Base-by-base conservation (phyloP, 148 eudicot species). In the Amaranthus palmeri region DNA sequence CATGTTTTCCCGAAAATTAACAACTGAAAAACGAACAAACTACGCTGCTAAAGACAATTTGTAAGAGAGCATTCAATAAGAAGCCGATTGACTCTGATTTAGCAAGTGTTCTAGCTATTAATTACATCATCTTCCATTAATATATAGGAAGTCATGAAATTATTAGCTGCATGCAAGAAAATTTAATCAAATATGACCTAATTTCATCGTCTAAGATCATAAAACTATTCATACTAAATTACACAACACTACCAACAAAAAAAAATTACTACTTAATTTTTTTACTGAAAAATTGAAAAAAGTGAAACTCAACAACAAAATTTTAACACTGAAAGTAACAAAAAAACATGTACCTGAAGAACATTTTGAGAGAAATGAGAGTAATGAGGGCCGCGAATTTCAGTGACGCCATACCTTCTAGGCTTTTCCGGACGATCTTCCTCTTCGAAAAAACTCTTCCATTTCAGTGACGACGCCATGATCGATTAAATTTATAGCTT, bases 401-500 rank as follows among this genome's bases (percentile, higher is more conserved):
- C 98, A 5, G 98, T 95, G 69, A 95, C 88, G 6, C 98, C 98
- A 72, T 67, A 95, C 3, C 80, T 73, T 10, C 97, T 78, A 4
- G 98, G 97, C 83, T 95, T 95, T 61, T 95, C 98, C 0, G 97
- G 98, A 10, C 98, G 91, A 73, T 95, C 98, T 73, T 88, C 93
- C 18, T 95, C 90, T 77, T 93, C 96, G 62, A 10, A 65, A 80
- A 93, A 90, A 70, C 83, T 88, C 87, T 90, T 90, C 98, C 98
- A 93, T 61, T 85, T 60, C 77, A 65, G 41, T 18, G 76, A 86
- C 2, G 78, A 85, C 54, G 88, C 83, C 93, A 86, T 88, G 63
- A n/a, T 60, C 10, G 45, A 25, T 56, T 45, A 8, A 56, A 57
- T 70, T 46, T 57, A 1, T 15, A 10, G 36, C 10, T 10, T 9